These are phyloP conservation scores for Oryza rufipogon DNA, from an alignment of 176 grass and related monocot genomes.

Conservation along the genomic window DNA sequence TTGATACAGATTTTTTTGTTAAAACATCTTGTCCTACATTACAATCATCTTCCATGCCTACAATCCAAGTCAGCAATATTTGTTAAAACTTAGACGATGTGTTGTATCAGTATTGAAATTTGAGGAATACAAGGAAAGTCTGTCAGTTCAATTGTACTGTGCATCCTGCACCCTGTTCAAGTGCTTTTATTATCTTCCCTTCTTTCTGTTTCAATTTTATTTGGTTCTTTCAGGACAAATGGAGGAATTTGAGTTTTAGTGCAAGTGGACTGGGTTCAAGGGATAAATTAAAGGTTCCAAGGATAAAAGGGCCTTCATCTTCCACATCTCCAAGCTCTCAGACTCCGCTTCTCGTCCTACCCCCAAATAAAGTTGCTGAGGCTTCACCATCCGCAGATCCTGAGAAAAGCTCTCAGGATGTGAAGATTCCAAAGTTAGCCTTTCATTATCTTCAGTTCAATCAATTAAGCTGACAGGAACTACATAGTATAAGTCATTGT, in stretches of 20 bases:
- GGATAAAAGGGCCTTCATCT: conserved; percentile 46
- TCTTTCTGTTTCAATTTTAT: conserved; percentile 25
- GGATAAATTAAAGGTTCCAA: conserved; percentile 73
- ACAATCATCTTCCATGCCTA: conserved; percentile 24
- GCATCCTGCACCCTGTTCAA: conserved; percentile 4
- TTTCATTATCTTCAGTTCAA: conserved; percentile 34
- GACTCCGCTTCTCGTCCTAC: conserved; percentile 30
- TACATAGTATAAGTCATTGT: neutral
- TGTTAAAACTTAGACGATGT: conserved; percentile 7
- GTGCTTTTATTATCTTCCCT: neutral
- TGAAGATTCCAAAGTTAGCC: conserved; percentile 61
- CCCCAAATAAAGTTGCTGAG: conserved; percentile 40
- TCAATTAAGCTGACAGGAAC: conserved; percentile 22
- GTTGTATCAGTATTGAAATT: conserved; percentile 21
- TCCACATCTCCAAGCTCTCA: conserved; percentile 38
- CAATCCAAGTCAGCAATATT: conserved; percentile 29
- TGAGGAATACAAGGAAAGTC: conserved; percentile 21
- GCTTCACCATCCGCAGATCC: conserved; percentile 36
- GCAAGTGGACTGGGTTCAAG: conserved; percentile 82
- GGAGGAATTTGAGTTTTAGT: conserved; percentile 98
- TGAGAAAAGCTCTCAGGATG: conserved; percentile 58
- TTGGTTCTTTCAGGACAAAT: conserved; percentile 80
- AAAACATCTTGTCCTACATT: neutral
- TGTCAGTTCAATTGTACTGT: conserved; percentile 3
- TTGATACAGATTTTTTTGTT: conserved; percentile 11